Percentiles rank a stretch among this genome's conserved stretches.
Conservation (phyloP, 2,329 filamentous ascomycete genomes). For the Aspergillus sp. region DNA sequence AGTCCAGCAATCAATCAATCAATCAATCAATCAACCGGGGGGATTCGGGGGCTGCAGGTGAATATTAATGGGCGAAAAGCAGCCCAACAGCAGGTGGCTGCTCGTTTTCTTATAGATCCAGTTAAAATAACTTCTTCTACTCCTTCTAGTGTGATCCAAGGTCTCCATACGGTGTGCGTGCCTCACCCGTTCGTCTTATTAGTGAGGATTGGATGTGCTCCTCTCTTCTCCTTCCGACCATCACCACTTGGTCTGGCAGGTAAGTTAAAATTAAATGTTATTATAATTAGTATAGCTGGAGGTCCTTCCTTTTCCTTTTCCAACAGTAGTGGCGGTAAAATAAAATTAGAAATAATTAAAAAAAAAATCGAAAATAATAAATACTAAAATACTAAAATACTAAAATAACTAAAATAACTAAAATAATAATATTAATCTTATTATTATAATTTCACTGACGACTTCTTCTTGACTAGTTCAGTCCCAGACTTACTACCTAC, state of each 20-base stretch:
- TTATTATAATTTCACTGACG: constrained; percentile 1
- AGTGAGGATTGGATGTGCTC: background rate
- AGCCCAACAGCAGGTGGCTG: too few species aligned
- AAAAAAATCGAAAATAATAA: background rate
- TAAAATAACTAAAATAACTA: background rate
- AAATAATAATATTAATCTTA: background rate
- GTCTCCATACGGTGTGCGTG: too few species aligned
- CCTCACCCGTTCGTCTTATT: too few species aligned
- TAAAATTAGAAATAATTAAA: background rate
- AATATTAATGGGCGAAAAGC: too few species aligned
- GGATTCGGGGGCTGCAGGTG: too few species aligned
- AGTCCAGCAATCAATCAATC: too few species aligned
- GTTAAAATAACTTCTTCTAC: too few species aligned
- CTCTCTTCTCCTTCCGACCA: background rate
- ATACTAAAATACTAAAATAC: background rate
- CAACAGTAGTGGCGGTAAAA: background rate
- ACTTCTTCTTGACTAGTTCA: constrained; percentile 7
- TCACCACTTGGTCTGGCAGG: background rate
- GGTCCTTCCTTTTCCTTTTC: background rate
- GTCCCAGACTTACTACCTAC: background rate
- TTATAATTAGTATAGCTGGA: constrained; percentile 8
- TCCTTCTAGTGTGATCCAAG: too few species aligned
- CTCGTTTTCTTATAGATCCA: too few species aligned
- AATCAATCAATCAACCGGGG: too few species aligned
- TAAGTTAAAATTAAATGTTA: constrained; percentile 11